Evolutionary conservation across 371 early-diverging fungal genomes (phyloP).

Genomic region (Saksenaea vasiformis): DNA sequence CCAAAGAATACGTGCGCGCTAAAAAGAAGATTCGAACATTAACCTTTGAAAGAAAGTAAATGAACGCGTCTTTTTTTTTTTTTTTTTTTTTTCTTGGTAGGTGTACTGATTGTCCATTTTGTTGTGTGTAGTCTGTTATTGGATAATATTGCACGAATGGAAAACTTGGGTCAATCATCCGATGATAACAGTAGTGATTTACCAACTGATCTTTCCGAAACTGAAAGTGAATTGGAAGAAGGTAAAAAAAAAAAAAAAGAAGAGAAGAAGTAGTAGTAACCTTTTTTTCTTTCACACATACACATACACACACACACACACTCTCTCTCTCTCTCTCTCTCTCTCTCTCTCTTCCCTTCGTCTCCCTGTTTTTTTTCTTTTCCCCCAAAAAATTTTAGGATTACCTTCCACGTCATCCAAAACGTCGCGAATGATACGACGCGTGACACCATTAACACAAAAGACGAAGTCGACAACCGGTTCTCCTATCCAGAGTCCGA

Average conservation of each 20-base stretch:
- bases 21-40: constrained; percentile 50
- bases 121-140: constrained; percentile 49
- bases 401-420: constrained; percentile 12
- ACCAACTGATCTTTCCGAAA: constrained; percentile 32
- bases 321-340: too few relatives aligned
- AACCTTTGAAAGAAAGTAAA: constrained; percentile 59
- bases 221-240: constrained; percentile 27
- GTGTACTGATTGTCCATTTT: too few relatives aligned
- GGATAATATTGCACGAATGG: constrained; percentile 46
- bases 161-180: constrained; percentile 23
- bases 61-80: constrained; percentile 6
- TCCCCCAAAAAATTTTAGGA: not conserved
- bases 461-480: not conserved
- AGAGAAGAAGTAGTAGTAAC: constrained; percentile 9
- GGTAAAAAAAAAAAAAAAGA: constrained; percentile 20
- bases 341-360: not conserved
- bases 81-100: too few relatives aligned
- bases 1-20: constrained; percentile 41
- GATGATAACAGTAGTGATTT: constrained; percentile 46
- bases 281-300: too few relatives aligned
- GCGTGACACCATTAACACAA: constrained; percentile 14
- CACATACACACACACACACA: too few relatives aligned
- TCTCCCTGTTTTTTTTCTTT: not conserved
- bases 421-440: constrained; percentile 10
- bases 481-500: constrained; percentile 10